phyloP scores from a whole-genome alignment of 2,329 filamentous ascomycete genomes.

The Cephalotrichum gorgonifer region DNA sequence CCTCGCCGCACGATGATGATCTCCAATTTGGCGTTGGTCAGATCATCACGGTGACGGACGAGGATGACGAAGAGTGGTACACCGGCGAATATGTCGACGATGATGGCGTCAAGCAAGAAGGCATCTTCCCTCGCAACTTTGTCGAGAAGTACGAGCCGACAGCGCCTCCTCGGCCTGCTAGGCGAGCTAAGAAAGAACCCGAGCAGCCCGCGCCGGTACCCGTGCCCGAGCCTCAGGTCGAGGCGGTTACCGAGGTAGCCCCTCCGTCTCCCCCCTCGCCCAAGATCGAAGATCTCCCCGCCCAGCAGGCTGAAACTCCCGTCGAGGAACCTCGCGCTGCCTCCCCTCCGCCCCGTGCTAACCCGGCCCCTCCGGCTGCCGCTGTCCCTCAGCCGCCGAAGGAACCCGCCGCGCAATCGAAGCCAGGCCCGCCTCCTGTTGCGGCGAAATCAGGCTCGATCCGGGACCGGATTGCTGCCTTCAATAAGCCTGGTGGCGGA shows the following conservation, averaged over 20 bases:
- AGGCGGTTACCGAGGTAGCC: neutral
- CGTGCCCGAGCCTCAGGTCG: constrained; percentile 4
- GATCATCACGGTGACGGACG: constrained; percentile 85
- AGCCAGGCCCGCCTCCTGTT: constrained; percentile 53
- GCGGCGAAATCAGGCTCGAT: constrained; percentile 80
- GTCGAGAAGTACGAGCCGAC: constrained; percentile 92
- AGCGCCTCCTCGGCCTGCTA: constrained; percentile 74
- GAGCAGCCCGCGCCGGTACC: constrained; percentile 15
- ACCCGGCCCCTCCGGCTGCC: constrained; percentile 18
- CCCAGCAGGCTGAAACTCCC: constrained; percentile 16
- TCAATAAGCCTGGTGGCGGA: constrained; percentile 81
- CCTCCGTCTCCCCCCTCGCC: constrained; percentile 16
- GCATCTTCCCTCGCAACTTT: constrained; percentile 93
- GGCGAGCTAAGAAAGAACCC: constrained; percentile 59
- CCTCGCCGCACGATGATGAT: constrained; percentile 88
- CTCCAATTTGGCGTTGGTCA: constrained; percentile 77
- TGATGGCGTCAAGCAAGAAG: constrained; percentile 63
- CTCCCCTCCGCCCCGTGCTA: constrained; percentile 14
- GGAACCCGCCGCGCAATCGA: constrained; percentile 23
- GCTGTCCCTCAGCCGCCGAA: constrained; percentile 18
- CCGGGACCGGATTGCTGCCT: constrained; percentile 90
- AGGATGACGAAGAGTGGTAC: constrained; percentile 93
- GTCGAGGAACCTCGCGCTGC: constrained; percentile 3
- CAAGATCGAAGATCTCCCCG: constrained; percentile 19
- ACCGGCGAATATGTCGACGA: constrained; percentile 76